Evolutionary conservation across 2,329 filamentous ascomycete species (phyloP), one percentile per base, ranked within the genome.

Genomic region (Xylariaceae sp.): DNA sequence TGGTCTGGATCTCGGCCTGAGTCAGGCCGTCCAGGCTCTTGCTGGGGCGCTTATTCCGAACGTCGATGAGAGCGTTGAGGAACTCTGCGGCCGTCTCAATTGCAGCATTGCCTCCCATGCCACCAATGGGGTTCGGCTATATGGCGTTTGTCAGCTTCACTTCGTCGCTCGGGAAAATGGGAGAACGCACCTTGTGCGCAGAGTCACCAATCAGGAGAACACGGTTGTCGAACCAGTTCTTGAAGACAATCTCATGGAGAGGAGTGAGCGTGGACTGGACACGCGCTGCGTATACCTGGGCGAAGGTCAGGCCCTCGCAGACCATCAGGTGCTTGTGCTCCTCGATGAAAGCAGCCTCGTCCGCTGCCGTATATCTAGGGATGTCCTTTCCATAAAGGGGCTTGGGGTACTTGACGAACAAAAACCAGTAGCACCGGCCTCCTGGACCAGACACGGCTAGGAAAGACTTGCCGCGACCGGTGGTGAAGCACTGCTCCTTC

Each of bases 381-480:
- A 74, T 74, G 4, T 73, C 67, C 3, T 67, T 65, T 1, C 69
- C 68, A 50, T 69, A 68, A 15, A 66, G 69, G 2, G 66, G 58
- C 39, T 73, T 64, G 1, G 68, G 64, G 1, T 73, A 59, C 52
- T 68, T 68, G 23, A 69, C 63, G 35, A 73, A 73, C 10, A 74
- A 58, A 52, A 76, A 76, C 71, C 73, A 75, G 65, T 73, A 77
- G 0, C 73, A 58, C 1, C 69, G 63, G 4, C 66, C 57, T 1
- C 68, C 61, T 2, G 72, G 71, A 0, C 72, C 73, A 2, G 68
- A 68, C 2, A 71, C 63, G 4, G 74, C 58, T 1, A 75, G 62
- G 10, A 68, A 64, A 0, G 68, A 69, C 2, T 51, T 56, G 6
- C 64, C 66, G n/a, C 68, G 58, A 53, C 68, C 69, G 37, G 64